Evolutionary conservation across 1,284 basidiomycete species (phyloP), one percentile per base, ranked within the genome.

Genomic region (Moesziomyces sp.): DNA sequence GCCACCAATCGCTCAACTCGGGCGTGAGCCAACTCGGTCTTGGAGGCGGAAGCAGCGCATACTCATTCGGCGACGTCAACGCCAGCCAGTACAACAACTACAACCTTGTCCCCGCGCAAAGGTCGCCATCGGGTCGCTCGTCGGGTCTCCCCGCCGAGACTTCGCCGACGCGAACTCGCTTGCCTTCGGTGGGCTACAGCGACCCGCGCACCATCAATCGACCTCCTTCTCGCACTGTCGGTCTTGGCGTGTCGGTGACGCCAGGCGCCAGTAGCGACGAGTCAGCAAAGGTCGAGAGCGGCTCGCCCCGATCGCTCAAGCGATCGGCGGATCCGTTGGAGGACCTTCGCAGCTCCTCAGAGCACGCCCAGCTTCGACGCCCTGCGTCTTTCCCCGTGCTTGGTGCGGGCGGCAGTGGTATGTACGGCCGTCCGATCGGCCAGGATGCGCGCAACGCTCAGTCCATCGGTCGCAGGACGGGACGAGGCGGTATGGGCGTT

Each of bases 371-470:
- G 52, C 58, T 74, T 4, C 58, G 72, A 21, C 58, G 72, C 3
- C 72, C 72, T 5, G 72, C 72, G 7, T 70, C 72, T 2, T 74
- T 74, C 56, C 72, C 72, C 3, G 72, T 74, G 24, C 58, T 74
- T 8, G 66, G 62, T 40, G 40, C 65, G 16, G 58, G 50, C n/a
- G 54, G 47, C 13, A 46, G 49, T 45, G 67, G 67, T 48, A 30
- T 57, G 46, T 74, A 74, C 46, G 65, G 54, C 8, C 65, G 71
- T 16, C 47, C 59, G 1, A 53, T 67, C 43, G 56, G 49, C 11
- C 64, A 67, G 42, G 70, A 73, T 50, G 52, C 64, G 9, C 60
- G 70, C 7, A 56, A 44, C 40, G 58, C 65, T 5, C 71, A 69
- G 45, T 61, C 50, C 5, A 30, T 68, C 14, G 61, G 65, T 10